Percentiles rank a stretch among this genome's conserved stretches.
These are phyloP conservation scores for Fusarium xylarioides DNA, from an alignment of 2,329 filamentous ascomycete genomes.

Conservation along the genomic window DNA sequence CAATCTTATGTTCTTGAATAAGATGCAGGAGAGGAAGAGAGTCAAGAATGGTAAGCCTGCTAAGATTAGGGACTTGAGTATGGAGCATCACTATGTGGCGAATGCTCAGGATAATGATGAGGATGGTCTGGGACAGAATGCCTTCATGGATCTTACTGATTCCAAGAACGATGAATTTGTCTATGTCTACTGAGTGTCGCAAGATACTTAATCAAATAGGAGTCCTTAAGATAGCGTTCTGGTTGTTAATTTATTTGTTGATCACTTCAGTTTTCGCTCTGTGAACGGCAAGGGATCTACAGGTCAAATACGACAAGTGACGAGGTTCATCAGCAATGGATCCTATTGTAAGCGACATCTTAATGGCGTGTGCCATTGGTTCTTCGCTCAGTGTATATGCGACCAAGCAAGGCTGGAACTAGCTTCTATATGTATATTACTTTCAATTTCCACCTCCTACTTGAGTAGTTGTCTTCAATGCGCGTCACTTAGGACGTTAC, in stretches of 20 bases:
- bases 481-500: too few species aligned
- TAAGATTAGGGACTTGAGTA: constrained; percentile 67
- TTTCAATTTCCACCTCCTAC: too few species aligned
- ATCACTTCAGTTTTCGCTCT: fast-evolving
- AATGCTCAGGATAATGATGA: constrained; percentile 3
- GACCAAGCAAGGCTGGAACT: too few species aligned
- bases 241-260: not conserved
- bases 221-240: not conserved
- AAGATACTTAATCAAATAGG: not conserved
- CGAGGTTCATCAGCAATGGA: fast-evolving
- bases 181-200: constrained; percentile 61
- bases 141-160: constrained; percentile 70
- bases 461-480: too few species aligned
- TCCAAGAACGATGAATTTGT: constrained; percentile 74
- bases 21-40: constrained; percentile 62
- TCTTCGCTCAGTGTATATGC: fast-evolving
- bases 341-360: too few species aligned
- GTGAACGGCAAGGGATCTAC: fast-evolving
- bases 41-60: constrained; percentile 69
- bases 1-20: constrained; percentile 66
- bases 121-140: constrained; percentile 55
- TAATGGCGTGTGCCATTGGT: fast-evolving
- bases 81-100: constrained; percentile 58
- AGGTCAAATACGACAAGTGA: fast-evolving
- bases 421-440: too few species aligned